phyloP scores from a whole-genome alignment of 495 filamentous ascomycete genomes.

The Tetracladium marchalianum region DNA sequence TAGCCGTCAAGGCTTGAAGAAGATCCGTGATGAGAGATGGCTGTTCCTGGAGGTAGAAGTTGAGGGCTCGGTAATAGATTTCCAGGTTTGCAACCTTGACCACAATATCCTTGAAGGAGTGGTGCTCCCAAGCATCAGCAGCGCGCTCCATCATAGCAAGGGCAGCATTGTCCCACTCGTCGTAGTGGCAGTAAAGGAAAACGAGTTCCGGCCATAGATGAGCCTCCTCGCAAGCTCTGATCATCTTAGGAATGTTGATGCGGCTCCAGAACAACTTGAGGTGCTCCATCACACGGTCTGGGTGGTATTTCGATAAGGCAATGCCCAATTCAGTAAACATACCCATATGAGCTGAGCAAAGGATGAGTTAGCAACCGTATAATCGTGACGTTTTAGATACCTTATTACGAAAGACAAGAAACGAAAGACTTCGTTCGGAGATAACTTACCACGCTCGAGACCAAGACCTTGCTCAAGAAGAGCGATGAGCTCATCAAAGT shows the following conservation, averaged over 20 bases:
- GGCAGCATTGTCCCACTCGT: constrained; percentile 97
- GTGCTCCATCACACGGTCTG: constrained; percentile 96
- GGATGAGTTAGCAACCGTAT: too few species aligned
- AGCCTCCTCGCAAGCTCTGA: constrained; percentile 88
- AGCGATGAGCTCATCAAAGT: constrained; percentile 95
- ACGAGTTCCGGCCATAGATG: constrained; percentile 97
- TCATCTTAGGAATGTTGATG: constrained; percentile 98
- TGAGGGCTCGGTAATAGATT: constrained; percentile 96
- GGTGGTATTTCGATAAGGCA: constrained; percentile 92
- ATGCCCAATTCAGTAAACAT: constrained; percentile 97
- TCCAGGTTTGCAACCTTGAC: constrained; percentile 98
- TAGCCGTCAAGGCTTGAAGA: constrained; percentile 78
- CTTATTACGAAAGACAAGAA: background rate
- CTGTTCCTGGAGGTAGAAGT: constrained; percentile 97
- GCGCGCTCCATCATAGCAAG: constrained; percentile 99
- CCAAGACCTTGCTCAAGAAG: constrained; percentile 94
- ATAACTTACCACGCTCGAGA: constrained; percentile 52
- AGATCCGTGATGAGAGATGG: constrained; percentile 92
- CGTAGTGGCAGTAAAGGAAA: constrained; percentile 98
- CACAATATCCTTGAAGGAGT: constrained; percentile 98
- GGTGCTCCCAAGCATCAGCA: constrained; percentile 97
- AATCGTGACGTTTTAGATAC: too few species aligned
- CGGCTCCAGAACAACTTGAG: constrained; percentile 98
- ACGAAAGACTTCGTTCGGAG: constrained; percentile 39
- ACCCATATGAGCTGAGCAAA: constrained; percentile 44